Evolutionary conservation across 768 basidiomycete genomes (phyloP).

Genomic region (Suillus brevipes): DNA sequence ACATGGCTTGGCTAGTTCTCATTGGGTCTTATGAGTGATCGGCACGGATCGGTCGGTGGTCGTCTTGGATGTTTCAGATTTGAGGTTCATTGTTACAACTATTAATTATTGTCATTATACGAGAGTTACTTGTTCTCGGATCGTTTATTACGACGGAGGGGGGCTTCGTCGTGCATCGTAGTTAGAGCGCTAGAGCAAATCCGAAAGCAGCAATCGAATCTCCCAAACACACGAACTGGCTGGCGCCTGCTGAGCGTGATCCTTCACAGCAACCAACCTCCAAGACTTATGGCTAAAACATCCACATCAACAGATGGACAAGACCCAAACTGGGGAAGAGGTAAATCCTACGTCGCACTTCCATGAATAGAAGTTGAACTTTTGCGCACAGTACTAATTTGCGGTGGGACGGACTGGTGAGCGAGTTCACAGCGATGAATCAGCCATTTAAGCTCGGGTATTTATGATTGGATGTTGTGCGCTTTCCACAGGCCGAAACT

Average conservation of each 20-base stretch:
- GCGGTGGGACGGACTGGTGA: constrained; percentile 88
- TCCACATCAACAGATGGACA: constrained; percentile 24
- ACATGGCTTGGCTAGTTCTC: constrained; percentile 25
- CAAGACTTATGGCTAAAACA: constrained; percentile 30
- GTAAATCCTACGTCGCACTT: constrained; percentile 22
- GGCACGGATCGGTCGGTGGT: constrained; percentile 10
- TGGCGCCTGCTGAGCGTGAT: constrained; percentile 14
- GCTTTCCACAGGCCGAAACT: constrained; percentile 61
- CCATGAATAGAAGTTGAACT: constrained; percentile 16
- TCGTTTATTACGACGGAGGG: not conserved
- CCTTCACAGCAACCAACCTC: constrained; percentile 20
- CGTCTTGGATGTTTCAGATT: constrained; percentile 2
- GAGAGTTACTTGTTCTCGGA: not conserved
- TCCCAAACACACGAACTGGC: constrained; percentile 18
- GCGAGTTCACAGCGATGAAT: constrained; percentile 26
- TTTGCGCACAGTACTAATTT: constrained; percentile 63
- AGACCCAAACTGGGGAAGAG: constrained; percentile 47
- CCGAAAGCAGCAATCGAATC: constrained; percentile 33
- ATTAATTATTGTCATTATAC: not conserved
- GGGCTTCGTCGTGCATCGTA: constrained; percentile 18
- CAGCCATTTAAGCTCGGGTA: constrained; percentile 8
- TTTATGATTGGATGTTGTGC: constrained; percentile 7
- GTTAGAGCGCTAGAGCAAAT: constrained; percentile 30
- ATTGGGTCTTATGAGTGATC: constrained; percentile 21
- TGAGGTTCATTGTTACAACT: not conserved